Base-by-base conservation (phyloP, 2,329 filamentous ascomycete genomes). In the Colletotrichum coccodes region DNA sequence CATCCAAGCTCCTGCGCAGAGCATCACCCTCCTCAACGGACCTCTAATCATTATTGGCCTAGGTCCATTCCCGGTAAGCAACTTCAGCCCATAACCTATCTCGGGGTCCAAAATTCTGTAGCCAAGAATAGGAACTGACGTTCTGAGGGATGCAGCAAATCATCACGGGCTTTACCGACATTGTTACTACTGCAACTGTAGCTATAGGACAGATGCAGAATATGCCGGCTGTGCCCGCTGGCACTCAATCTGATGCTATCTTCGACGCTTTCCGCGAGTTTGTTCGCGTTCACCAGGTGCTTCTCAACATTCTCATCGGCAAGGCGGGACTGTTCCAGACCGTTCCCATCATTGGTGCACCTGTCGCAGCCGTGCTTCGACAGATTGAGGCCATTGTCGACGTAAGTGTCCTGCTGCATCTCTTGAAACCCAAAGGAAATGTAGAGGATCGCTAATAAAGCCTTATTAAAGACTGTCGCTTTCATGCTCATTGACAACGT, bases 221-320 rank as follows among this genome's bases (percentile, higher is more conserved):
- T 2, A 72, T 60, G 12, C 6, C 63, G 1, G 26, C 65, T 3
- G 64, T 75, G 7, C 40, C 73, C 2, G 56, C 52, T 4, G 62
- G 60, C 3, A 8, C 71, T 23, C 70, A 72, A 4, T 57, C 73
- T 1, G 49, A 72, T 7, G 59, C 50, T 9, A 74, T 79, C 9
- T 70, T 71, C 46, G 57, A 77, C 9, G 73, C 77, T 6, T 78
- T 78, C 70, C 72, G 72, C 46, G 52, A 75, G 64, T 79, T 80
- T 23, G 75, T 76, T 23, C 11, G 54, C 6, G 72, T 77, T 8
- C 77, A 80, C 38, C 75, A 79, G 68, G 54, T n/a, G 1, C 71
- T 79, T 9, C 72, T 80, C 16, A 77, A 78, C 34, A 78, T 78
- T 34, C 67, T 81, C 4, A 80, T 79, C 61, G 76, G 76, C 56